phyloP scores from a whole-genome alignment of 1,139 yeast genomes.

The Pichia inconspicua region DNA sequence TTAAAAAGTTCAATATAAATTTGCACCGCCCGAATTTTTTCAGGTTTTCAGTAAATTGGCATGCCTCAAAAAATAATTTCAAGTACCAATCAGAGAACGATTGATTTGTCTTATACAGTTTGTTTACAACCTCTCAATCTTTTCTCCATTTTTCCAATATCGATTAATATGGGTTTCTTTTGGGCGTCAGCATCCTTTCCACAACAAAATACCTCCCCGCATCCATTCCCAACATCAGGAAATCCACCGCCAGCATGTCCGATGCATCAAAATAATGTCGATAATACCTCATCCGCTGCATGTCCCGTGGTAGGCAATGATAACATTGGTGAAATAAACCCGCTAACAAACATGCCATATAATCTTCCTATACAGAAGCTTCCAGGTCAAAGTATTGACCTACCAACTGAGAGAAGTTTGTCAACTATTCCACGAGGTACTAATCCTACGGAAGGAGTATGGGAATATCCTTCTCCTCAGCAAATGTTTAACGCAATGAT shows the following conservation, averaged over 20 bases:
- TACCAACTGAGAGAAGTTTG: conserved; percentile 77
- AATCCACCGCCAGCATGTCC: conserved; percentile 16
- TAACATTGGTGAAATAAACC: conserved; percentile 43
- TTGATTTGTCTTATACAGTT: not conserved
- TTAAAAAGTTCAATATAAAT: no score
- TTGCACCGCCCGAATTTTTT: not conserved
- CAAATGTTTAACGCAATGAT: conserved; percentile 98
- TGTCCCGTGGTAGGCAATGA: conserved; percentile 25
- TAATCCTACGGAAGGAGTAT: conserved; percentile 54
- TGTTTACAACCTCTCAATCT: not conserved
- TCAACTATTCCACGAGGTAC: conserved; percentile 86
- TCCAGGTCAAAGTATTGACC: conserved; percentile 70
- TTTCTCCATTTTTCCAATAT: not conserved
- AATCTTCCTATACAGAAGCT: conserved; percentile 56
- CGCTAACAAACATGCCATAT: conserved; percentile 85
- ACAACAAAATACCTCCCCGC: not conserved
- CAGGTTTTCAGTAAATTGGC: no score
- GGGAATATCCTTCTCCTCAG: conserved; percentile 99
- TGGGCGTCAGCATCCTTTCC: conserved; percentile 16
- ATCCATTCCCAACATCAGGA: not conserved
- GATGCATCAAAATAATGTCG: conserved; percentile 8
- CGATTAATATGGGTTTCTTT: conserved; percentile 48
- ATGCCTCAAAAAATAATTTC: no score
- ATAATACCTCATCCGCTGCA: conserved; percentile 22
- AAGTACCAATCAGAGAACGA: not conserved